Conservation (phyloP, 2,329 filamentous ascomycete species). For the Pseudogymnoascus verrucosus region DNA sequence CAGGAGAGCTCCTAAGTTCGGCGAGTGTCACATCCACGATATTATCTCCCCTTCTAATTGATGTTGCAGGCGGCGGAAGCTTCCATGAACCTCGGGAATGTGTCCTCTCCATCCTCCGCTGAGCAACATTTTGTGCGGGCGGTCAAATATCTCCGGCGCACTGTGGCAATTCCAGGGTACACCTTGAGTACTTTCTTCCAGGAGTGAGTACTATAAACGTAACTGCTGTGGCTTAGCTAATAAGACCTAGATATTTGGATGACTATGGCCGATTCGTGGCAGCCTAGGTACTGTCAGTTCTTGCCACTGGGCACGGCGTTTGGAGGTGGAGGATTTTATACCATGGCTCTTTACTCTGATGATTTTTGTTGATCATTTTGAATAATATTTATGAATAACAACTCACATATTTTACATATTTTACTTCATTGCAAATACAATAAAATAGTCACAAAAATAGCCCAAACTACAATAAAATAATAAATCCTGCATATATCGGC, state of each 20-base stretch:
- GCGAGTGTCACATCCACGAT: slow-evolving; percentile 27
- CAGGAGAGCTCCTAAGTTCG: slow-evolving; percentile 36
- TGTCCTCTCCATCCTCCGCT: slow-evolving; percentile 36
- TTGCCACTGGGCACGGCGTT: neutral
- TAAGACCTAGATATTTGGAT: slow-evolving; percentile 33
- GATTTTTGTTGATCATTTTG: neutral
- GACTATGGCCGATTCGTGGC: slow-evolving; percentile 32
- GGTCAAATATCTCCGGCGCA: slow-evolving; percentile 36
- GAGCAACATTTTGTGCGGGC: slow-evolving; percentile 38
- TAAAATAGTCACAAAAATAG: neutral
- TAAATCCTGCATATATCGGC: neutral
- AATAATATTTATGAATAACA: neutral
- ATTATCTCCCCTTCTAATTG: neutral
- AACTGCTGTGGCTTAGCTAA: neutral
- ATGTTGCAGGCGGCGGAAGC: slow-evolving; percentile 39
- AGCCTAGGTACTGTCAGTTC: neutral
- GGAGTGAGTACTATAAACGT: slow-evolving; percentile 29
- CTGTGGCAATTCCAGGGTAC: slow-evolving; percentile 35
- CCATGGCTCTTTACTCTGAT: neutral
- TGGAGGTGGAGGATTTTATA: neutral
- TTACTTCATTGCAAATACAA: neutral
- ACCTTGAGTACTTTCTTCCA: slow-evolving; percentile 37
- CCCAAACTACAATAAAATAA: neutral
- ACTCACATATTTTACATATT: neutral
- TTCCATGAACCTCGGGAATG: slow-evolving; percentile 44